A percentile compares a stretch with the other conserved stretches of the same genome.
Conservation (phyloP, 768 basidiomycete genomes). For the Lyophyllum shimeji region DNA sequence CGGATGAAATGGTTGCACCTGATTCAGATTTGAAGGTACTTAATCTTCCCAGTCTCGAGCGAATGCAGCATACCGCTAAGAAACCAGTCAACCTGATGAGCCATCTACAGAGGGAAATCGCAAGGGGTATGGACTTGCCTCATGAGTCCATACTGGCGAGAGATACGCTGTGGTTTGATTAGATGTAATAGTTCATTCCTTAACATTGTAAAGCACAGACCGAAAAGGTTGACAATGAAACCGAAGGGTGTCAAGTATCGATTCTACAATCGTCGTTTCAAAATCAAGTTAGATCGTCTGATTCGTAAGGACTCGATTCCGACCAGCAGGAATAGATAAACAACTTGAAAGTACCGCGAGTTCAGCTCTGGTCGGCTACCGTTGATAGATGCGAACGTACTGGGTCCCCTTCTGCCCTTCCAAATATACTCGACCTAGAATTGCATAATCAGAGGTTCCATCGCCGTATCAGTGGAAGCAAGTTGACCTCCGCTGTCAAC, state of each 20-base stretch:
- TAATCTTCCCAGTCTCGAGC: too few species aligned
- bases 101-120: too few species aligned
- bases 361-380: too few species aligned
- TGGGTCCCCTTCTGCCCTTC: too few species aligned
- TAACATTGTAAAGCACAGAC: slow-evolving; percentile 14
- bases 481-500: slow-evolving; percentile 41
- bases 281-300: too few species aligned
- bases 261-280: slow-evolving; percentile 40
- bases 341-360: slow-evolving; percentile 24
- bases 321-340: slow-evolving; percentile 44
- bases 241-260: slow-evolving; percentile 64
- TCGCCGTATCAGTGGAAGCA: too few species aligned
- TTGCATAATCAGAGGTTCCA: too few species aligned
- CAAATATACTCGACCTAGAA: too few species aligned
- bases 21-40: too few species aligned
- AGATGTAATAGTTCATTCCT: background rate
- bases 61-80: background rate
- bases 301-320: too few species aligned
- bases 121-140: slow-evolving; percentile 33
- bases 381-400: too few species aligned
- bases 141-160: slow-evolving; percentile 37
- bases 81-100: too few species aligned
- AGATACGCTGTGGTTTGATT: slow-evolving; percentile 33
- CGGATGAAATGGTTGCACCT: slow-evolving; percentile 44
- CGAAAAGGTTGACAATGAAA: slow-evolving; percentile 58